Percentiles rank a stretch among this genome's conserved stretches.
phyloP scores from a whole-genome alignment of 495 filamentous ascomycete species.

The Rusavskia elegans region DNA sequence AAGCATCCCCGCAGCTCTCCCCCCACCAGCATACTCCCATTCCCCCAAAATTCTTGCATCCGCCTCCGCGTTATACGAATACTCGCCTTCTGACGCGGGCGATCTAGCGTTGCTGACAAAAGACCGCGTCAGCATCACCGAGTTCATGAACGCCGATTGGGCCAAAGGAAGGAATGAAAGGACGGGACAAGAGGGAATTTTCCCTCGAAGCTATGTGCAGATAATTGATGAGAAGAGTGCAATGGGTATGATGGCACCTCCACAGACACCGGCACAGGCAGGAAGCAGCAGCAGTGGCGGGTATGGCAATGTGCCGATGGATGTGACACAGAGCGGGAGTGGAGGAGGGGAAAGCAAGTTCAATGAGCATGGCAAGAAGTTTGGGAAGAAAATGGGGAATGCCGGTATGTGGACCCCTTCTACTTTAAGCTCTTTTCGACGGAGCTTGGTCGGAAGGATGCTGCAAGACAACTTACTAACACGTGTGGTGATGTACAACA shows the following conservation, averaged over 20 bases:
- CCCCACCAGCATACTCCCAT: slow-evolving; percentile 33
- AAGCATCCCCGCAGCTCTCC: slow-evolving; percentile 26
- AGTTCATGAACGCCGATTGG: slow-evolving; percentile 95
- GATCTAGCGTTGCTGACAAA: slow-evolving; percentile 63
- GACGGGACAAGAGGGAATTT: slow-evolving; percentile 74
- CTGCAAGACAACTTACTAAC: neutral
- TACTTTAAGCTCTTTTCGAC: slow-evolving; percentile 9
- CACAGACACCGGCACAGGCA: neutral
- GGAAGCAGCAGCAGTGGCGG: slow-evolving; percentile 2
- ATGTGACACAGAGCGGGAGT: slow-evolving; percentile 31
- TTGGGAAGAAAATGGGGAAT: slow-evolving; percentile 41
- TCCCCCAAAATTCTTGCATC: slow-evolving; percentile 43
- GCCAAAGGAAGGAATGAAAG: slow-evolving; percentile 55
- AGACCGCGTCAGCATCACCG: slow-evolving; percentile 61
- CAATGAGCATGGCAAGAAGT: slow-evolving; percentile 38
- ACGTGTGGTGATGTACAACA: slow-evolving; percentile 13
- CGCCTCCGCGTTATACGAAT: slow-evolving; percentile 73
- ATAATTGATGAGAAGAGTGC: slow-evolving; percentile 30
- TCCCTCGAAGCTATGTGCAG: slow-evolving; percentile 78
- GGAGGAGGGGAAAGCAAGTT: slow-evolving; percentile 26
- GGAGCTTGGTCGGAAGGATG: too few relatives aligned
- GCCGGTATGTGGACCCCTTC: slow-evolving; percentile 25
- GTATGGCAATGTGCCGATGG: slow-evolving; percentile 38
- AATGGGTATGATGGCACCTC: slow-evolving; percentile 13
- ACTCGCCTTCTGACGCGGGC: slow-evolving; percentile 58